Percentiles rank a stretch among this genome's conserved stretches.
Evolutionary conservation across 768 basidiomycete species (phyloP).

Genomic region (Fomitopsis serialis): DNA sequence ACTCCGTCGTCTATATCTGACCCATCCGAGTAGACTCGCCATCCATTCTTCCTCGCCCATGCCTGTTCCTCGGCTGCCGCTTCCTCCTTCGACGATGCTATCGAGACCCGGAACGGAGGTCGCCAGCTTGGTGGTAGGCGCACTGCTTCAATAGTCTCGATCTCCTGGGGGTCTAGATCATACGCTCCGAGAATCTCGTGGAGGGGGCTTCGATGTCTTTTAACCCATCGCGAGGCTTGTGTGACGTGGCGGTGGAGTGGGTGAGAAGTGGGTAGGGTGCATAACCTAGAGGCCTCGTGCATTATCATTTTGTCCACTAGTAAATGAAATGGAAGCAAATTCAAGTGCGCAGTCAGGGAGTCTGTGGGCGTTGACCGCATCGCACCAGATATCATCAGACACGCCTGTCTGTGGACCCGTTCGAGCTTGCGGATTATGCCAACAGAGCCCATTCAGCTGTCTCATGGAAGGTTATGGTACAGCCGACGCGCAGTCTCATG

Average conservation of each 20-base stretch:
- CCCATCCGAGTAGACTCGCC: constrained; percentile 23
- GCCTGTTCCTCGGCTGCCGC: constrained; percentile 4
- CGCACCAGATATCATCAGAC: constrained; percentile 14
- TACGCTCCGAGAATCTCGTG: too few relatives aligned
- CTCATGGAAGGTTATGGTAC: too few relatives aligned
- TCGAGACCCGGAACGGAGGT: neutral
- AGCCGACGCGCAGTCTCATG: too few relatives aligned
- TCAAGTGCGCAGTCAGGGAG: constrained; percentile 14
- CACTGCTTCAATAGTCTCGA: constrained; percentile 15
- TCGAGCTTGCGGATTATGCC: constrained; percentile 8
- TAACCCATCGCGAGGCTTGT: constrained; percentile 4
- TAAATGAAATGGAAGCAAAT: constrained; percentile 13
- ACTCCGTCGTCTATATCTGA: constrained; percentile 25
- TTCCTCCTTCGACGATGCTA: too few relatives aligned
- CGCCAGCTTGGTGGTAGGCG: constrained; percentile 8
- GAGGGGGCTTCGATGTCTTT: constrained; percentile 13
- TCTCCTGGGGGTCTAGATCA: constrained; percentile 5
- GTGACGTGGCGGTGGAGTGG: constrained; percentile 9
- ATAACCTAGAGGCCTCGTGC: constrained; percentile 11
- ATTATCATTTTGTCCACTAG: constrained; percentile 11
- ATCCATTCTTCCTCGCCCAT: neutral
- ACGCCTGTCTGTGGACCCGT: constrained; percentile 18
- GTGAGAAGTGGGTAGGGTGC: constrained; percentile 16
- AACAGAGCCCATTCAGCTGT: too few relatives aligned
- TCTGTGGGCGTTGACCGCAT: constrained; percentile 20